Conservation (phyloP, 306 rosid genomes). For the Castanea crenata region DNA sequence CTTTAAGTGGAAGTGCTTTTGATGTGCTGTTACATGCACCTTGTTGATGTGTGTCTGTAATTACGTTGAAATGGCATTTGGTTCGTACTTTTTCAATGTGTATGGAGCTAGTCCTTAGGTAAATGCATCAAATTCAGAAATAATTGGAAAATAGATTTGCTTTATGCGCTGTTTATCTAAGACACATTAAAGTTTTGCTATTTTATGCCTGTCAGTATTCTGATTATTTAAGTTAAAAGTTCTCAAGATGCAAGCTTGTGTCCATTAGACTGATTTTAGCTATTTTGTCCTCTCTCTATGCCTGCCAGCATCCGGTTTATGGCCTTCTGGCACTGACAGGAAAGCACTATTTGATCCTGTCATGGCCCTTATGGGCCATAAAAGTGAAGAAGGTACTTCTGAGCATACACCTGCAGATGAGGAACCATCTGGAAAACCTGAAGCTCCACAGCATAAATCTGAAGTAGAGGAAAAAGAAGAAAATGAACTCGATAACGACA, state of each 20-base stretch:
- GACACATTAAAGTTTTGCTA: not conserved
- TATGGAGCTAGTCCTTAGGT: not conserved
- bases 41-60: not conserved
- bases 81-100: not conserved
- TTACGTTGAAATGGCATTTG: not conserved
- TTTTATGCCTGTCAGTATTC: not conserved
- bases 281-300: slow-evolving; percentile 21
- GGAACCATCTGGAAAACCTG: slow-evolving; percentile 37
- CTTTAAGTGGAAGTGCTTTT: not conserved
- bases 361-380: slow-evolving; percentile 73
- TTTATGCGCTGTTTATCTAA: not conserved
- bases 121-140: not conserved
- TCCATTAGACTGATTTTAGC: slow-evolving; percentile 24
- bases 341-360: slow-evolving; percentile 72
- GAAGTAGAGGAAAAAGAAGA: slow-evolving; percentile 43
- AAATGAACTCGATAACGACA: slow-evolving; percentile 22
- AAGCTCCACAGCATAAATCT: slow-evolving; percentile 40
- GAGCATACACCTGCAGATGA: slow-evolving; percentile 37
- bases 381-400: slow-evolving; percentile 46
- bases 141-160: not conserved
- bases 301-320: slow-evolving; percentile 65
- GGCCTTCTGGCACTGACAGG: slow-evolving; percentile 65
- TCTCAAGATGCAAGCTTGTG: not conserved
- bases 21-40: not conserved
- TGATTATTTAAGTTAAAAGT: not conserved